A percentile compares a stretch with the other conserved stretches of the same genome.
These are phyloP conservation scores for Erysimum cheiri DNA, from an alignment of 441 rosid species.

Conservation along the genomic window DNA sequence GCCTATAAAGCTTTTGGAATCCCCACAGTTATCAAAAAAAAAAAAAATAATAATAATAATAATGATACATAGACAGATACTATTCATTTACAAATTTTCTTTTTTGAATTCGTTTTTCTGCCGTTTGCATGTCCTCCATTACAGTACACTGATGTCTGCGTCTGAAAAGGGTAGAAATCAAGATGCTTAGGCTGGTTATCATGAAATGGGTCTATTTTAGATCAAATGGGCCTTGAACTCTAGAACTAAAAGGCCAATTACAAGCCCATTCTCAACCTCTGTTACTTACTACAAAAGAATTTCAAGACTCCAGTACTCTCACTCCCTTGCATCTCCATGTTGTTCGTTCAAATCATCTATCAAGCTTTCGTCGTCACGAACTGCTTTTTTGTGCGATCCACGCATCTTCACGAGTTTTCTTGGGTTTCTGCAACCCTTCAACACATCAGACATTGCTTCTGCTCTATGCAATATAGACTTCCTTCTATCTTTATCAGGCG, in stretches of 20 bases:
- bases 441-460: slow-evolving; percentile 75
- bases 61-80: too few relatives aligned
- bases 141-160: not conserved
- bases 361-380: slow-evolving; percentile 48
- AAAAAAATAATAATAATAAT: too few relatives aligned
- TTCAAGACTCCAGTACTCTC: not conserved
- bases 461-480: slow-evolving; percentile 68
- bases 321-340: slow-evolving; percentile 31
- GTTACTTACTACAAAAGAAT: not conserved
- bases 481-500: slow-evolving; percentile 54
- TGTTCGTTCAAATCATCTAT: slow-evolving; percentile 47
- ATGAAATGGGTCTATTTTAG: not conserved
- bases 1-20: too few relatives aligned
- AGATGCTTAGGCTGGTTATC: not conserved
- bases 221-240: not conserved
- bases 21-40: too few relatives aligned
- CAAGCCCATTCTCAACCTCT: not conserved
- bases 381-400: slow-evolving; percentile 49
- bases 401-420: slow-evolving; percentile 64
- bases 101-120: too few relatives aligned
- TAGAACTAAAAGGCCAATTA: slow-evolving; percentile 3
- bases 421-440: slow-evolving; percentile 73
- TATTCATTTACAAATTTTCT: too few relatives aligned
- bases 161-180: not conserved
- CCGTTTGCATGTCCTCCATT: too few relatives aligned